Percentiles rank a stretch among this genome's conserved stretches.
These are phyloP conservation scores for Marasmius tenuissimus DNA, from an alignment of 1,284 basidiomycete genomes.

Conservation along the genomic window DNA sequence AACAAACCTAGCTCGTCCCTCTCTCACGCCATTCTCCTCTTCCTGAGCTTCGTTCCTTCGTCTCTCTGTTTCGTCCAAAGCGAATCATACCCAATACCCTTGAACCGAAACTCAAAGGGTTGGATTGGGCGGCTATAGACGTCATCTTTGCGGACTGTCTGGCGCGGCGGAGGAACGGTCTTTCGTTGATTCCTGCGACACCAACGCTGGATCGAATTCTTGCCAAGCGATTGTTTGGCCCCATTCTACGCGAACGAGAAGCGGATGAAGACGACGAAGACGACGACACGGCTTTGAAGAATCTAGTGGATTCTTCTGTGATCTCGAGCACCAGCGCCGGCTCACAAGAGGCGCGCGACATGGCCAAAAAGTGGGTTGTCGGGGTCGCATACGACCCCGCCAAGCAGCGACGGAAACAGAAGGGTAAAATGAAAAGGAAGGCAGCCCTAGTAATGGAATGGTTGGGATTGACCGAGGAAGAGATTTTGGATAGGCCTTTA, in stretches of 20 bases:
- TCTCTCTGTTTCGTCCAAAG: constrained; percentile 75
- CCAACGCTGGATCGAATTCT: constrained; percentile 7
- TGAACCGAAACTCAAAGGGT: constrained; percentile 53
- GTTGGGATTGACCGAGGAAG: constrained; percentile 33
- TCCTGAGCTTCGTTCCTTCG: constrained; percentile 80
- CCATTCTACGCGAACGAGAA: constrained; percentile 9
- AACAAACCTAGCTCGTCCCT: constrained; percentile 65
- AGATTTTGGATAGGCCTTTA: background rate
- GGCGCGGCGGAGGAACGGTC: constrained; percentile 6
- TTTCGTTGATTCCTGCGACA: constrained; percentile 2
- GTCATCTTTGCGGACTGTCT: constrained; percentile 65
- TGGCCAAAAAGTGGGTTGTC: constrained; percentile 11
- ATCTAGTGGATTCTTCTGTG: constrained; percentile 55
- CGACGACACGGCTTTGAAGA: constrained; percentile 54
- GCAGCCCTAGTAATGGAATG: constrained; percentile 44
- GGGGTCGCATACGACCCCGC: background rate
- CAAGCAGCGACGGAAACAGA: constrained; percentile 22
- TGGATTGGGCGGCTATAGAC: constrained; percentile 73
- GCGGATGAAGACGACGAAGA: constrained; percentile 26
- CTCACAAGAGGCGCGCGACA: constrained; percentile 13
- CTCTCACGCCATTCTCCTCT: constrained; percentile 84
- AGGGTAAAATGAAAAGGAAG: constrained; percentile 41
- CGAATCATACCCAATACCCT: constrained; percentile 81
- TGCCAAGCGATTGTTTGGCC: constrained; percentile 13
- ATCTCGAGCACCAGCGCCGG: constrained; percentile 28